These are phyloP conservation scores for Lachnellula subtilissima DNA, from an alignment of 2,329 filamentous ascomycete genomes.

Conservation along the genomic window DNA sequence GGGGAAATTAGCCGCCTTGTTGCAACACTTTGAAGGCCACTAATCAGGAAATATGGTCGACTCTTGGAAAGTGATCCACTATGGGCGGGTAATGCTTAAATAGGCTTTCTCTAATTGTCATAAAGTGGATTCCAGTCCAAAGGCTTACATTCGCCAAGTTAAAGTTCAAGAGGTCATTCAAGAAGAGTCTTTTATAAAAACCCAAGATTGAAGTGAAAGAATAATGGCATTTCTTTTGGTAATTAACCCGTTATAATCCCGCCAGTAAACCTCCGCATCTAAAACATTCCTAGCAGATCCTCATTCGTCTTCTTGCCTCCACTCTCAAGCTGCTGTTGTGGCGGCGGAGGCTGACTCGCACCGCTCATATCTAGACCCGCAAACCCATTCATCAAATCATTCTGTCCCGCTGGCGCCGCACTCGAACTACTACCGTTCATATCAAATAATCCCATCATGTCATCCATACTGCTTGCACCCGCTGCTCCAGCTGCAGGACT, in stretches of 20 bases:
- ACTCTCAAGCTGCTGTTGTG: conserved; percentile 50
- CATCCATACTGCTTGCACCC: conserved; percentile 65
- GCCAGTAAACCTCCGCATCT: conserved; percentile 17
- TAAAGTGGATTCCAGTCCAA: background rate
- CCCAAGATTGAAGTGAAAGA: no score
- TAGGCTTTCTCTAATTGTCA: background rate
- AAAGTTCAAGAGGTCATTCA: background rate
- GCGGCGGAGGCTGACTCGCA: conserved; percentile 58
- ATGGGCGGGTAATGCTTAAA: no score
- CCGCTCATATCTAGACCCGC: conserved; percentile 71
- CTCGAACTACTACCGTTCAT: conserved; percentile 27
- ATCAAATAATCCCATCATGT: conserved; percentile 71
- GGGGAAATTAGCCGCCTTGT: background rate
- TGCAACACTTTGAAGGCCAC: no score
- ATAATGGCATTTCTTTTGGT: background rate
- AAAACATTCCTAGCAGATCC: conserved; percentile 57
- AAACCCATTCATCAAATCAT: conserved; percentile 68
- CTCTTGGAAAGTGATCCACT: background rate
- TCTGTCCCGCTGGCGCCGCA: conserved; percentile 26
- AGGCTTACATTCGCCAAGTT: background rate
- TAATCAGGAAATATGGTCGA: background rate
- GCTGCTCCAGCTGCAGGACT: conserved; percentile 46
- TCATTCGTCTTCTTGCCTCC: conserved; percentile 49
- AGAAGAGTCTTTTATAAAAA: background rate
- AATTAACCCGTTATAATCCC: background rate